phyloP scores from a whole-genome alignment of 441 rosid species.

The Kokia cookei region DNA sequence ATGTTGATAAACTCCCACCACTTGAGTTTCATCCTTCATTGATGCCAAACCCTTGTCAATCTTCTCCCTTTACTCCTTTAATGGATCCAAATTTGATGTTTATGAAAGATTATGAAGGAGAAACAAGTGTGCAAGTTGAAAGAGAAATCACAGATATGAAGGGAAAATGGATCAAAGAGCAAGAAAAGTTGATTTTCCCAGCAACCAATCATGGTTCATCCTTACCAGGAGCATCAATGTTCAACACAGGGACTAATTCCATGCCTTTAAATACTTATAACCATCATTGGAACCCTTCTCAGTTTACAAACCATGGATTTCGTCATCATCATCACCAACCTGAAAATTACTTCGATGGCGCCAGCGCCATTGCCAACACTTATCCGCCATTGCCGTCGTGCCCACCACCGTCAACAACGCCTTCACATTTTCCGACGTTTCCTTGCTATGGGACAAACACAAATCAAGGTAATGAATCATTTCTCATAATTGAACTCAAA shows the following conservation, averaged over 20 bases:
- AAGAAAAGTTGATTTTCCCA: neutral
- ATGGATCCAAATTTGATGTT: neutral
- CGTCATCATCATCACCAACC: neutral
- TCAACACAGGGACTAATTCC: neutral
- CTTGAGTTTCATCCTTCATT: neutral
- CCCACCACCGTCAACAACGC: neutral
- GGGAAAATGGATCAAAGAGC: constrained; percentile 55
- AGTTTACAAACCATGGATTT: neutral
- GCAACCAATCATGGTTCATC: neutral
- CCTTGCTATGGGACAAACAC: neutral
- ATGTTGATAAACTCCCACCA: neutral
- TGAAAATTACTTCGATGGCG: neutral
- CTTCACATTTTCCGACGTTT: neutral
- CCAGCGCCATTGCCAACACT: neutral
- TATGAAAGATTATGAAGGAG: constrained; percentile 3
- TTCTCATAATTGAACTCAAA: neutral
- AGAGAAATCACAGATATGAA: constrained; percentile 31
- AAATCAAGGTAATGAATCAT: neutral
- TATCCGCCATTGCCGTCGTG: neutral
- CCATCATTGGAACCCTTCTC: neutral
- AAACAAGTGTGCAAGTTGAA: constrained; percentile 33
- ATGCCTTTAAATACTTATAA: neutral
- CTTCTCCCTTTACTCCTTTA: neutral
- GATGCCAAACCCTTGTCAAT: neutral
- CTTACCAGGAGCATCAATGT: no score